Conservation (phyloP, 306 rosid species). For the Sechiopsis laciniata region DNA sequence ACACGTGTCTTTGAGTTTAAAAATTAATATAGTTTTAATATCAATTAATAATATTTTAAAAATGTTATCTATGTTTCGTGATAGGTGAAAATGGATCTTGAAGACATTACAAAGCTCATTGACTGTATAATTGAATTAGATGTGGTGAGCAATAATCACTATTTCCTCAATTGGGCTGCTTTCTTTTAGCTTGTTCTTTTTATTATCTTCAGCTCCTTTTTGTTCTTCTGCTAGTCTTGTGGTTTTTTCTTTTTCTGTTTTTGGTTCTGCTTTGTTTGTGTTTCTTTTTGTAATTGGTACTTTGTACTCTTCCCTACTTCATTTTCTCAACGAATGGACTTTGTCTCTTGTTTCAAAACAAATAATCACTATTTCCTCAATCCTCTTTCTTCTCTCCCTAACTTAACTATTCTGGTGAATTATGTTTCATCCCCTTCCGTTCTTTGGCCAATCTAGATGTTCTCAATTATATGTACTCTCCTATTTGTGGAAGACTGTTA, state of each 20-base stretch:
- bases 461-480: slow-evolving; percentile 2
- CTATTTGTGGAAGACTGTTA: not conserved
- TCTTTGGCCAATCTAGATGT: slow-evolving; percentile 10
- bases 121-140: slow-evolving; percentile 58
- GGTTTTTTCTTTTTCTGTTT: too few species aligned
- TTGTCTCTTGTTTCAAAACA: too few species aligned
- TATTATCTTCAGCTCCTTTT: too few species aligned
- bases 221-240: too few species aligned
- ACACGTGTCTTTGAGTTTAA: not conserved
- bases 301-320: too few species aligned
- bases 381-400: slow-evolving; percentile 23
- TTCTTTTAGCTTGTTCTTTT: too few species aligned
- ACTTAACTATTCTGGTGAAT: slow-evolving; percentile 12
- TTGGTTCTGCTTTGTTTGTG: too few species aligned
- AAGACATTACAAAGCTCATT: slow-evolving; percentile 54
- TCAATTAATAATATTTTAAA: not conserved
- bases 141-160: slow-evolving; percentile 53
- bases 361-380: slow-evolving; percentile 21
- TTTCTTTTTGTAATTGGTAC: too few species aligned
- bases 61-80: slow-evolving; percentile 21
- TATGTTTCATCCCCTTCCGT: not conserved
- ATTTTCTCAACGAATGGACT: too few species aligned
- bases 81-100: slow-evolving; percentile 80
- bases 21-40: not conserved
- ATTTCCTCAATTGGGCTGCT: slow-evolving; percentile 3